These are phyloP conservation scores for Alternaria rosae DNA, from an alignment of 2,329 filamentous ascomycete genomes.

Conservation along the genomic window DNA sequence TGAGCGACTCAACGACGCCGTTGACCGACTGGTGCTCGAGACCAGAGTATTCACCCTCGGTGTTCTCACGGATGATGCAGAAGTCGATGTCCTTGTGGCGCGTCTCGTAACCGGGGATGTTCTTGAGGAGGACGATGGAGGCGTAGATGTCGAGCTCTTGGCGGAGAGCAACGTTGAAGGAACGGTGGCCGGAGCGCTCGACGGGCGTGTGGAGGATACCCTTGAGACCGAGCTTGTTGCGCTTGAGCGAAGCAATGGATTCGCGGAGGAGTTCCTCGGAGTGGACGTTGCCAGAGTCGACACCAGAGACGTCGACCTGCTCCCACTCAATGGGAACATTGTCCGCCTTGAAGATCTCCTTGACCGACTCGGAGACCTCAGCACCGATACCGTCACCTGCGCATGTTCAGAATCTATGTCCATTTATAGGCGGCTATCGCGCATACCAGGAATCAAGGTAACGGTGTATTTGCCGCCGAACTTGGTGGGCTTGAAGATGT, in stretches of 20 bases:
- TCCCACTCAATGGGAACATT: slow-evolving; percentile 99
- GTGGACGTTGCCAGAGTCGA: slow-evolving; percentile 83
- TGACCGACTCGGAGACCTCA: slow-evolving; percentile 97
- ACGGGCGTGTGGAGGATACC: slow-evolving; percentile 98
- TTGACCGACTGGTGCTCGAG: slow-evolving; percentile 97
- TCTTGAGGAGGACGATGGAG: slow-evolving; percentile 97
- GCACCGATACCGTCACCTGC: slow-evolving; percentile 92
- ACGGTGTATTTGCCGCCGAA: slow-evolving; percentile 99
- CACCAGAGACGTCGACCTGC: slow-evolving; percentile 92
- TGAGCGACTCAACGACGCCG: slow-evolving; percentile 97
- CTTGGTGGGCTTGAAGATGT: slow-evolving; percentile 99
- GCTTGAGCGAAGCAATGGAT: slow-evolving; percentile 91
- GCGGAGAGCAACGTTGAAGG: slow-evolving; percentile 98
- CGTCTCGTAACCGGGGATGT: slow-evolving; percentile 97
- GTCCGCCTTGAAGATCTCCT: slow-evolving; percentile 99
- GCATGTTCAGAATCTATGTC: slow-evolving; percentile 29
- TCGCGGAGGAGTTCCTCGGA: slow-evolving; percentile 96
- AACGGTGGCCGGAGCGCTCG: slow-evolving; percentile 95
- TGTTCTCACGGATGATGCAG: slow-evolving; percentile 99
- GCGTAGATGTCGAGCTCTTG: slow-evolving; percentile 99
- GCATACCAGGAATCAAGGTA: slow-evolving; percentile 88
- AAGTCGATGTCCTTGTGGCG: slow-evolving; percentile 97
- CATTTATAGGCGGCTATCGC: slow-evolving; percentile 25
- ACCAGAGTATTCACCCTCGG: slow-evolving; percentile 98
- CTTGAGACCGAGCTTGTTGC: slow-evolving; percentile 99